These are phyloP conservation scores for Prinsepia uniflora DNA, from an alignment of 306 rosid species.

Conservation along the genomic window DNA sequence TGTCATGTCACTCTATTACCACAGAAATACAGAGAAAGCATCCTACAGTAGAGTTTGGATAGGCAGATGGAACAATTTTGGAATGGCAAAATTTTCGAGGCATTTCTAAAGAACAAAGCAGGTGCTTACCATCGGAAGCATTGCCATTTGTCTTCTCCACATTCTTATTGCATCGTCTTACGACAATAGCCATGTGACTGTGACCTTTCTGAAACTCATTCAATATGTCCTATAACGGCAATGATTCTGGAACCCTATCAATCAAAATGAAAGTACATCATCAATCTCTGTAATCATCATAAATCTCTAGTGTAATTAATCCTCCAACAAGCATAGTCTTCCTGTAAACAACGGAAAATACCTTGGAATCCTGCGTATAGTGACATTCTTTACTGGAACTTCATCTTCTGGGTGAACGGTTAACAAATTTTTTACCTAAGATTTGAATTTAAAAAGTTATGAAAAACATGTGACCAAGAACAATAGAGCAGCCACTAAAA, in stretches of 20 bases:
- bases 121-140: conserved; percentile 40
- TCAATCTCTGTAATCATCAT: too few species aligned
- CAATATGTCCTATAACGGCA: conserved; percentile 89
- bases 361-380: conserved; percentile 91
- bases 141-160: conserved; percentile 34
- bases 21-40: too few species aligned
- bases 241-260: conserved; percentile 62
- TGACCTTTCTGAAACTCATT: conserved; percentile 96
- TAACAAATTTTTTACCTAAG: conserved; percentile 79
- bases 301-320: not conserved
- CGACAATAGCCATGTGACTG: conserved; percentile 94
- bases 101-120: not conserved
- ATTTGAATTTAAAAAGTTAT: conserved; percentile 9
- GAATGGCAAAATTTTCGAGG: not conserved
- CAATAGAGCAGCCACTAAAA: not conserved
- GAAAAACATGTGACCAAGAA: not conserved
- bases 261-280: conserved; percentile 10
- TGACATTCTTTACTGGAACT: conserved; percentile 73
- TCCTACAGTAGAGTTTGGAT: not conserved
- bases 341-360: conserved; percentile 25
- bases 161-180: conserved; percentile 40
- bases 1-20: too few species aligned
- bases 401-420: conserved; percentile 73
- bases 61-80: not conserved
- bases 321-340: conserved; percentile 16